Evolutionary conservation across 202 grass and related monocot genomes (phyloP).

Genomic region (Hordeum pubiflorum): DNA sequence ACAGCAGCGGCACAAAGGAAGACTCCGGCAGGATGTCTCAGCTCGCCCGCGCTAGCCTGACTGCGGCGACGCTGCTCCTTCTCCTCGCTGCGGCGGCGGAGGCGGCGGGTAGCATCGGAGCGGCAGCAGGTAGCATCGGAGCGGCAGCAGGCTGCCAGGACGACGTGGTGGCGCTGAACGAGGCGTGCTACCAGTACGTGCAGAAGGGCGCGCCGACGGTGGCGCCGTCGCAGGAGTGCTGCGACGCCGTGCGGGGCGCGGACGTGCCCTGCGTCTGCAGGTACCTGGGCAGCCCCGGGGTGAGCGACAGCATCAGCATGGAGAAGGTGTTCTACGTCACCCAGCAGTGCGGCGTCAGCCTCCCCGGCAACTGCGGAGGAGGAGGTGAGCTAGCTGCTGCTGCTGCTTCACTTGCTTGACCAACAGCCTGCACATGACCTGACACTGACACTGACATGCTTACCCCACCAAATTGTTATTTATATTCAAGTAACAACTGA

Average conservation of each 20-base stretch:
- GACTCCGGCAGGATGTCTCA: neutral
- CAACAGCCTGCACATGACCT: neutral
- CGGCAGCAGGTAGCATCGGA: no score
- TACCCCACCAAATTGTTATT: neutral
- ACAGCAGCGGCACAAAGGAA: neutral
- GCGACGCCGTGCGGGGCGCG: neutral
- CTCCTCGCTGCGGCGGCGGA: neutral
- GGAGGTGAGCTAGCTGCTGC: neutral
- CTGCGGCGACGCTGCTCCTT: neutral
- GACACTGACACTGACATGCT: neutral
- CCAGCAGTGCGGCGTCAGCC: slow-evolving; percentile 2
- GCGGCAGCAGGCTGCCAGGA: neutral
- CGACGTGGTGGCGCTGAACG: neutral
- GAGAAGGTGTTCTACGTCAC: slow-evolving; percentile 21
- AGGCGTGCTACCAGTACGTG: slow-evolving; percentile 10
- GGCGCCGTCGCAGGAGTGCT: neutral
- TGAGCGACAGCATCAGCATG: neutral
- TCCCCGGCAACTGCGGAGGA: slow-evolving; percentile 1
- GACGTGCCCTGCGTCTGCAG: slow-evolving; percentile 14
- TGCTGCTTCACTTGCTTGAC: neutral
- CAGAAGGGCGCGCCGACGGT: neutral
- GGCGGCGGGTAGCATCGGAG: no score
- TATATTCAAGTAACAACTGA: neutral
- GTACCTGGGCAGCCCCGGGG: neutral
- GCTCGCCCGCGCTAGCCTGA: neutral